These are phyloP conservation scores for Fistulifera solaris DNA, from an alignment of 108 stramenopile genomes.

Conservation along the genomic window DNA sequence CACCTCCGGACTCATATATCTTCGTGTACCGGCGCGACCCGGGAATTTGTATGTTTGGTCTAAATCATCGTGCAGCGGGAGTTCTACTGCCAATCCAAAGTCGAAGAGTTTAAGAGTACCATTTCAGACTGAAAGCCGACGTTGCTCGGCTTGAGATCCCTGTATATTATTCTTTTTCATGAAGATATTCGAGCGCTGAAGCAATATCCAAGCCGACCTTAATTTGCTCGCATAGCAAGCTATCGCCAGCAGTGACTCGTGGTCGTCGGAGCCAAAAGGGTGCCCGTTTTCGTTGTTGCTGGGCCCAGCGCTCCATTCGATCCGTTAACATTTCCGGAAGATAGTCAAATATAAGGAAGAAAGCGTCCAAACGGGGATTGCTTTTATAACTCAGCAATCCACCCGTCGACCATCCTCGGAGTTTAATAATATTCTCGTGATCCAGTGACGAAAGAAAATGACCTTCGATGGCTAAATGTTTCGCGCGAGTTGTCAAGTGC, in stretches of 20 bases:
- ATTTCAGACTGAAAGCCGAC: constrained; percentile 36
- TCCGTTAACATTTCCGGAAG: constrained; percentile 30
- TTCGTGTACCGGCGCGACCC: constrained; percentile 1
- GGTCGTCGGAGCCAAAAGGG: constrained; percentile 19
- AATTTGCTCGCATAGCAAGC: constrained; percentile 18
- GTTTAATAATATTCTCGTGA: constrained; percentile 55
- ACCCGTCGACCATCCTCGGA: constrained; percentile 27
- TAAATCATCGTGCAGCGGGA: constrained; percentile 12
- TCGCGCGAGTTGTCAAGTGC: too few relatives aligned
- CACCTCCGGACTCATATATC: constrained; percentile 38
- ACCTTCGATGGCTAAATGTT: constrained; percentile 41
- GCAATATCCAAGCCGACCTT: constrained; percentile 32
- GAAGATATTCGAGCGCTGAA: constrained; percentile 30
- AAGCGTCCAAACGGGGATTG: constrained; percentile 8
- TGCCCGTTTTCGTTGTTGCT: constrained; percentile 30
- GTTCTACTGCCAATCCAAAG: constrained; percentile 14
- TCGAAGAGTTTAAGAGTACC: constrained; percentile 24
- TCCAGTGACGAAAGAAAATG: constrained; percentile 37
- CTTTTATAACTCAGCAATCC: constrained; percentile 3
- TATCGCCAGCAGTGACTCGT: constrained; percentile 12
- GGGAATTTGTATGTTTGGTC: constrained; percentile 29
- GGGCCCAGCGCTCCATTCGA: constrained; percentile 29
- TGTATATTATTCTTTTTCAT: constrained; percentile 27
- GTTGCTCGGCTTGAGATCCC: constrained; percentile 63
- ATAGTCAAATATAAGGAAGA: constrained; percentile 45